Percentiles rank a stretch among this genome's conserved stretches.
These are phyloP conservation scores for Aureobasidium sp. DNA, from an alignment of 2,329 filamentous ascomycete species.

Conservation along the genomic window DNA sequence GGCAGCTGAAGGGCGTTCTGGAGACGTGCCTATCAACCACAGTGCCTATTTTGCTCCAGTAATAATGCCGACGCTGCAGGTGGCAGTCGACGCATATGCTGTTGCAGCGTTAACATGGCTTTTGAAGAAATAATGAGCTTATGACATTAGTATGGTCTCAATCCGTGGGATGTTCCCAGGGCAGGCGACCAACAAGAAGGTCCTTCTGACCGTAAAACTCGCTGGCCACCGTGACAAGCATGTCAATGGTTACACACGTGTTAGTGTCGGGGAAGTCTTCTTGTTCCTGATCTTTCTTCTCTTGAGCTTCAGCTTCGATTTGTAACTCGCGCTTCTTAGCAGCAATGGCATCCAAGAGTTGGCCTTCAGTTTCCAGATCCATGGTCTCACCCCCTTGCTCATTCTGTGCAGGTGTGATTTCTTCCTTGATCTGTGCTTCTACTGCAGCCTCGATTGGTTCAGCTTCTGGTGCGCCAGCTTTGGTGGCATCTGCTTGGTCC, in stretches of 20 bases:
- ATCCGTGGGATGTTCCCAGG: constrained; percentile 13
- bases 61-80: constrained; percentile 49
- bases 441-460: background rate
- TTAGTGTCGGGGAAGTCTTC: constrained; percentile 20
- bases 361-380: background rate
- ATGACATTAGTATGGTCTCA: background rate
- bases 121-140: constrained; percentile 6
- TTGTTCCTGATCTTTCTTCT: constrained; percentile 13
- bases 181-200: constrained; percentile 54
- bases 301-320: background rate
- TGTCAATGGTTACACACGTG: constrained; percentile 67
- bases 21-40: constrained; percentile 50
- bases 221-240: constrained; percentile 81
- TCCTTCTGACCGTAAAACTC: constrained; percentile 88
- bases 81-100: constrained; percentile 35
- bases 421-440: background rate
- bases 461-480: constrained; percentile 13
- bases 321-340: constrained; percentile 6
- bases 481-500: background rate
- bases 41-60: constrained; percentile 50
- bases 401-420: background rate
- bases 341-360: constrained; percentile 4
- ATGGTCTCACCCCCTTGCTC: background rate
- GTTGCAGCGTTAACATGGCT: constrained; percentile 28
- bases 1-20: constrained; percentile 35